These are phyloP conservation scores for Yamadazyma atlantica DNA, from an alignment of 1,139 yeast genomes.

Conservation along the genomic window DNA sequence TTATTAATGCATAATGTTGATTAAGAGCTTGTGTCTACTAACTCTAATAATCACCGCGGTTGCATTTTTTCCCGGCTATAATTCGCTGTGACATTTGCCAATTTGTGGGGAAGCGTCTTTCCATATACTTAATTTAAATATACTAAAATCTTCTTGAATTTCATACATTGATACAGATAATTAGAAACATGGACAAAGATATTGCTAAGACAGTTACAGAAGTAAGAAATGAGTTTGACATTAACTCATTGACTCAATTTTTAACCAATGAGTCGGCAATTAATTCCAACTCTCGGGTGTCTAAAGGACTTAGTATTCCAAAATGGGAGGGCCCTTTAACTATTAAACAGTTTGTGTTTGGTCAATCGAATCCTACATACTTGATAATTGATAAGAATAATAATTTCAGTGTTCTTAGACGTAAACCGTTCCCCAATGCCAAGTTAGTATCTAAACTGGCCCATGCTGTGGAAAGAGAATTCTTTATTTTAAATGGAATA, in stretches of 20 bases:
- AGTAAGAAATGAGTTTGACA: constrained; percentile 40
- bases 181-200: constrained; percentile 15
- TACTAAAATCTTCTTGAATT: too few relatives aligned
- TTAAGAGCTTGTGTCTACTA: too few relatives aligned
- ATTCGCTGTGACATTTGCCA: too few relatives aligned
- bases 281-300: constrained; percentile 10
- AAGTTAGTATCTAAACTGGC: constrained; percentile 59
- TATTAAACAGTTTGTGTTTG: constrained; percentile 58
- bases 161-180: too few relatives aligned
- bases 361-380: constrained; percentile 70
- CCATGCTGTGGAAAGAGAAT: constrained; percentile 67
- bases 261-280: constrained; percentile 16
- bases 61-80: neutral
- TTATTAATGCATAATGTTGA: neutral
- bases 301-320: constrained; percentile 21
- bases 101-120: neutral
- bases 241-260: constrained; percentile 28
- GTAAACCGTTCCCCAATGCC: constrained; percentile 59
- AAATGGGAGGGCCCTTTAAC: constrained; percentile 20
- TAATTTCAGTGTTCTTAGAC: constrained; percentile 50
- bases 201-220: constrained; percentile 22
- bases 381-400: constrained; percentile 44
- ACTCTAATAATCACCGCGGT: too few relatives aligned
- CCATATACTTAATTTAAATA: too few relatives aligned
- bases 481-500: constrained; percentile 51